A percentile compares a stretch with the other conserved stretches of the same genome.
These are phyloP conservation scores for Ophiostoma sp. DNA, from an alignment of 2,329 filamentous ascomycete species.

Conservation along the genomic window DNA sequence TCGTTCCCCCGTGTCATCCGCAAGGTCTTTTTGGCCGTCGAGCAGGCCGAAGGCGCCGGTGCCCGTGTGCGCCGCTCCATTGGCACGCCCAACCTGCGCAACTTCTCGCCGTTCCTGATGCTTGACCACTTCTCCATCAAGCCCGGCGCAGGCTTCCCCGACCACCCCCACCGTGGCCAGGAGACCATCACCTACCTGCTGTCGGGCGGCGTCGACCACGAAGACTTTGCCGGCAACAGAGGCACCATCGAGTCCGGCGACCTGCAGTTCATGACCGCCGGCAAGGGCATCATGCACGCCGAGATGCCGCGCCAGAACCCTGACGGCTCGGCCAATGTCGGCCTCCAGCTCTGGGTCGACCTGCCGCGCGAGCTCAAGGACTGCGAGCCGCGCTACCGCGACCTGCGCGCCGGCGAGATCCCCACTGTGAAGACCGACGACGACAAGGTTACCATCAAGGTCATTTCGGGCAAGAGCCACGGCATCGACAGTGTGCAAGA, in stretches of 20 bases:
- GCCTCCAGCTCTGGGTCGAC: slow-evolving; percentile 94
- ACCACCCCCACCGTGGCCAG: slow-evolving; percentile 78
- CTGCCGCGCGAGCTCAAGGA: slow-evolving; percentile 74
- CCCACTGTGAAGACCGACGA: slow-evolving; percentile 66
- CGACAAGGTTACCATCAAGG: slow-evolving; percentile 73
- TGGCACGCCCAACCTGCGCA: slow-evolving; percentile 73
- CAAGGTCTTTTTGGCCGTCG: slow-evolving; percentile 75
- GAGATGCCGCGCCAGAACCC: slow-evolving; percentile 83
- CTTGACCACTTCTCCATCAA: slow-evolving; percentile 84
- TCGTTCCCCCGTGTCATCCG: slow-evolving; percentile 69
- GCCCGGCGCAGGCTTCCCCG: slow-evolving; percentile 80
- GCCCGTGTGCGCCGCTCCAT: slow-evolving; percentile 83
- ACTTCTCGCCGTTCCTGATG: slow-evolving; percentile 93
- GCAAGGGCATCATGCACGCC: slow-evolving; percentile 84
- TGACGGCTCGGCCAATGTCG: slow-evolving; percentile 72
- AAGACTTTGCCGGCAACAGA: slow-evolving; percentile 81
- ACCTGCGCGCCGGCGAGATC: slow-evolving; percentile 73
- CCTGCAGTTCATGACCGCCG: slow-evolving; percentile 96
- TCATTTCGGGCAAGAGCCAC: slow-evolving; percentile 80
- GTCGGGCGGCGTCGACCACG: slow-evolving; percentile 79
- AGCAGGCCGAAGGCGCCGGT: slow-evolving; percentile 83
- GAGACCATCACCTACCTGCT: slow-evolving; percentile 87
- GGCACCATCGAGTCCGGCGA: slow-evolving; percentile 85
- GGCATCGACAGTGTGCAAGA: slow-evolving; percentile 84
- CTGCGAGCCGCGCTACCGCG: slow-evolving; percentile 89